These are phyloP conservation scores for Candida ulmi DNA, from an alignment of 805 yeast genomes.

Conservation along the genomic window DNA sequence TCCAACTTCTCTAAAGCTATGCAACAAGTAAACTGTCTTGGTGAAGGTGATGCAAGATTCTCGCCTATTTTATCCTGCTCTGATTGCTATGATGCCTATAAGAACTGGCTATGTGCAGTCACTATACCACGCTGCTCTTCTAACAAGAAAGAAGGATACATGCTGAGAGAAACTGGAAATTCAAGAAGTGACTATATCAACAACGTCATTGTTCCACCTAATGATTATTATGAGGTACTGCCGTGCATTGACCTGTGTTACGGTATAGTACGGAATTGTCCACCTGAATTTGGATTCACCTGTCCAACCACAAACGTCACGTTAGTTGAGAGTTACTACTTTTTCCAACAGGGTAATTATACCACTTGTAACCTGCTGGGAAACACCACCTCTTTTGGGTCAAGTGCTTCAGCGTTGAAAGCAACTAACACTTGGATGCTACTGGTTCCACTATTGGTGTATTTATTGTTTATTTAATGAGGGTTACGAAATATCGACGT, in stretches of 20 bases:
- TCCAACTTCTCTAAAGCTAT: slow-evolving; percentile 69
- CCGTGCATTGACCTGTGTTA: slow-evolving; percentile 86
- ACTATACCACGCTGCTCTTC: slow-evolving; percentile 83
- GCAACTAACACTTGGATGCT: too few species aligned
- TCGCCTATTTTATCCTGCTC: slow-evolving; percentile 72
- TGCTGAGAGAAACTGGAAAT: slow-evolving; percentile 36
- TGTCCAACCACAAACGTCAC: slow-evolving; percentile 50
- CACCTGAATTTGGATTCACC: slow-evolving; percentile 62
- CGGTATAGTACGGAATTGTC: slow-evolving; percentile 77
- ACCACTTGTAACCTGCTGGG: slow-evolving; percentile 40
- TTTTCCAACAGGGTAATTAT: slow-evolving; percentile 15
- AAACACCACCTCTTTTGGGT: slow-evolving; percentile 1
- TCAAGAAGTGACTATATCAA: slow-evolving; percentile 62
- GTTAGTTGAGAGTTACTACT: slow-evolving; percentile 27
- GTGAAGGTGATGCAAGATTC: slow-evolving; percentile 56
- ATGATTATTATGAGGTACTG: slow-evolving; percentile 66
- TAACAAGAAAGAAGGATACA: slow-evolving; percentile 36
- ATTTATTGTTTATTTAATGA: too few species aligned
- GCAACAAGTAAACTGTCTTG: slow-evolving; percentile 71
- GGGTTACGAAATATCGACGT: too few species aligned
- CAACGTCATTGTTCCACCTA: slow-evolving; percentile 45
- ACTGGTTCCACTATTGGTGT: too few species aligned
- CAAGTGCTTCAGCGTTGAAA: too few species aligned
- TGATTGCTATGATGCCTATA: slow-evolving; percentile 67
- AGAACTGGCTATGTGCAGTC: slow-evolving; percentile 85